Evolutionary conservation across 805 yeast species (phyloP).

Genomic region (Soucietia sequanensis): DNA sequence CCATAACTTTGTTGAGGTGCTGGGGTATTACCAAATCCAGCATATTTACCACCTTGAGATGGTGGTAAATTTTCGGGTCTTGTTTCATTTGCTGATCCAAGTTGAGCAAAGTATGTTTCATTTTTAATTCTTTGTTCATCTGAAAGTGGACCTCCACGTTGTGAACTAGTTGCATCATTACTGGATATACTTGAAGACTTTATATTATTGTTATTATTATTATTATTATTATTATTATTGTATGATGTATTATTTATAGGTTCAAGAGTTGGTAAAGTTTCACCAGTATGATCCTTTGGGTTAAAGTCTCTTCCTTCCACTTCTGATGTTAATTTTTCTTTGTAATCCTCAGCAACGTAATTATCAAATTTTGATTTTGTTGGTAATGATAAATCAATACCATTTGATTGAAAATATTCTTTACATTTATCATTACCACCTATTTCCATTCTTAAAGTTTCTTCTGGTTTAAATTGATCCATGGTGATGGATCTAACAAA

Average conservation of each 20-base stretch:
- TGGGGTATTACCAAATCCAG: constrained; percentile 87
- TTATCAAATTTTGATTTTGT: constrained; percentile 80
- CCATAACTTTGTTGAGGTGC: constrained; percentile 35
- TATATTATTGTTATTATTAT: constrained; percentile 4
- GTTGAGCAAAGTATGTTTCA: constrained; percentile 77
- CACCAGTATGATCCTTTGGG: constrained; percentile 59
- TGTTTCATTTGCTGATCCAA: constrained; percentile 69
- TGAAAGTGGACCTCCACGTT: constrained; percentile 37
- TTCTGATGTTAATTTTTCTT: constrained; percentile 70
- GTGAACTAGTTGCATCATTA: constrained; percentile 12
- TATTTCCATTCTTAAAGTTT: constrained; percentile 82
- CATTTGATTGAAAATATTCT: constrained; percentile 66
- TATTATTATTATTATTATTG: constrained; percentile 2
- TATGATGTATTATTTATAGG: background rate
- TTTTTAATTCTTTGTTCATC: constrained; percentile 53
- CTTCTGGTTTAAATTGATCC: constrained; percentile 98
- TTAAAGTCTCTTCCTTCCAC: constrained; percentile 72
- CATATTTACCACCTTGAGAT: constrained; percentile 89
- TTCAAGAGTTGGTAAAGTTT: constrained; percentile 34
- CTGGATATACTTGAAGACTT: background rate
- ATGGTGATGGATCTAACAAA: constrained; percentile 95
- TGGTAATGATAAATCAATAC: constrained; percentile 62
- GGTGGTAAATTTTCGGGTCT: constrained; percentile 85
- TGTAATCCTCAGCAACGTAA: constrained; percentile 92
- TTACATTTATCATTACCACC: constrained; percentile 87